Evolutionary conservation across 768 basidiomycete genomes (phyloP).

Genomic region (Paxillus ammoniavirescens): DNA sequence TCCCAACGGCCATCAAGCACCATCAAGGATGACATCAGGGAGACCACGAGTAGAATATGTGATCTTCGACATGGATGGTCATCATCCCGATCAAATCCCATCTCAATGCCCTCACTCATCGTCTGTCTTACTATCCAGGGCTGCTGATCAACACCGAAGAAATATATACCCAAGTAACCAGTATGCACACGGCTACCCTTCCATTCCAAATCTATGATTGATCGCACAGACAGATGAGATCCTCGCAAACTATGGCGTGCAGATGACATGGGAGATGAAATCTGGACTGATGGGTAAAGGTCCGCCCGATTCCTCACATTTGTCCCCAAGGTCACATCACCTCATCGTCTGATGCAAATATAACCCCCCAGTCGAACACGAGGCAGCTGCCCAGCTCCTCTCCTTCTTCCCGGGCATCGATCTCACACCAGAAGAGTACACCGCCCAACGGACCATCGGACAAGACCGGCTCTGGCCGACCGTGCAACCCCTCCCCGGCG

Average conservation of each 20-base stretch:
- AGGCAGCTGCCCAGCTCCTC: slow-evolving; percentile 64
- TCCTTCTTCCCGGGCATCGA: slow-evolving; percentile 76
- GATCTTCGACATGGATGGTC: slow-evolving; percentile 75
- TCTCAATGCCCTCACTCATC: background rate
- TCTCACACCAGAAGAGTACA: slow-evolving; percentile 59
- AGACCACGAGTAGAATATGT: slow-evolving; percentile 51
- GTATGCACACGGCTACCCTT: slow-evolving; percentile 38
- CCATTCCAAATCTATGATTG: background rate
- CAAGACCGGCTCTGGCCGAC: slow-evolving; percentile 71
- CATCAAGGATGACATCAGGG: slow-evolving; percentile 2
- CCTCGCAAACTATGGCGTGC: slow-evolving; percentile 65
- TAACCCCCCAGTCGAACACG: slow-evolving; percentile 53
- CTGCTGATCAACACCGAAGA: slow-evolving; percentile 75
- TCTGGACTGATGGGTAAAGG: slow-evolving; percentile 89
- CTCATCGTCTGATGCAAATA: background rate
- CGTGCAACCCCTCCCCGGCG: slow-evolving; percentile 74
- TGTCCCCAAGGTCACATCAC: background rate
- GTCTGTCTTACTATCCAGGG: slow-evolving; percentile 38
- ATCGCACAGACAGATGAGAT: slow-evolving; percentile 54
- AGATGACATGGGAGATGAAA: slow-evolving; percentile 89
- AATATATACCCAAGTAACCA: slow-evolving; percentile 77
- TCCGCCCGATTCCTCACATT: slow-evolving; percentile 27
- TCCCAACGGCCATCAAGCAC: slow-evolving; percentile 2
- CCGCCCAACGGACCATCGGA: slow-evolving; percentile 49
- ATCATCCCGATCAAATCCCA: background rate